Evolutionary conservation across 805 yeast genomes (phyloP), one percentile per base, ranked within the genome.

Genomic region (Hermanozyma aechmeae): DNA sequence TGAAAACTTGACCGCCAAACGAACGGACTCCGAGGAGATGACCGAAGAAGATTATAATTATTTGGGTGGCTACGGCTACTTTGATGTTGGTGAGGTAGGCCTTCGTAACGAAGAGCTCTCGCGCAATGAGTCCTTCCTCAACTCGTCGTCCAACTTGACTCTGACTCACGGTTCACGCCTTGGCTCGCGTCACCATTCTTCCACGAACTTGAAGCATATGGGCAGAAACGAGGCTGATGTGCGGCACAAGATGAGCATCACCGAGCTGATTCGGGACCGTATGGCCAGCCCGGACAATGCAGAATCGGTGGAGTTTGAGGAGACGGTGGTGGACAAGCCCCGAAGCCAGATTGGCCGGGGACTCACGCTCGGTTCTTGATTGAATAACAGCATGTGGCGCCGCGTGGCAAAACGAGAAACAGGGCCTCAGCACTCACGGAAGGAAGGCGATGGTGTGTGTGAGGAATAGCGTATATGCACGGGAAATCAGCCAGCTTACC

Each of bases 41-140:
- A 61, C 51, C 29, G 36, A 27, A 12, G 48, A 44, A 20, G 54
- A 51, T 19, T 58, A 43, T 35, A 50, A 49, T 31, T 42, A 71
- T 32, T 59, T 85, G 23, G 89, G 95, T 25, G 96, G 96, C 3
- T 86, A 86, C 51, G 95, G 87, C 21, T 81, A 82, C 51, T 82
- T 82, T 50, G 92, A 81, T 42, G 65, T 77, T 37, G 84, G 79
- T 7, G 70, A 68, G 37, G 74, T 79, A 39, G 76, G 76, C 33
- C 48, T 71, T 31, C 63, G 80, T 37, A 70, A 81, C 6, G 53
- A 46, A 33, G 35, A 38, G 32, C 22, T 42, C 19, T 36, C 38
- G 44, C 48, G 56, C 13, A 48, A 48, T 22, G 56, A 56, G 29
- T 54, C 61, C 8, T 45, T 36, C 24, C 30, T 56, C 32, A 52